Conservation (phyloP, 495 filamentous ascomycete species). For the Umbilicaria muhlenbergii region DNA sequence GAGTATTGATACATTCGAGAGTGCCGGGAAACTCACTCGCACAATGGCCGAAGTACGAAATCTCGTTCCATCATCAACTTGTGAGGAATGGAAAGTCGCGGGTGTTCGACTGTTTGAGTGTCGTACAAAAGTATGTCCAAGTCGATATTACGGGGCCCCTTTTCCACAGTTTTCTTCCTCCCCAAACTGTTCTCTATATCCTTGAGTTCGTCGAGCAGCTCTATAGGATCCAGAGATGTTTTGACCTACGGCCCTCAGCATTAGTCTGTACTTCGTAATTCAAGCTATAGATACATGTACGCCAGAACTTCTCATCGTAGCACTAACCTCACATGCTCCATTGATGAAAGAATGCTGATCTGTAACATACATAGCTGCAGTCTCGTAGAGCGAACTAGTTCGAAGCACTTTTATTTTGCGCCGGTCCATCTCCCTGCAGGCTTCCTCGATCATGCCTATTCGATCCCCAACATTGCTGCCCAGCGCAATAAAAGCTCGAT, state of each 20-base stretch:
- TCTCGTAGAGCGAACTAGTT: slow-evolving; percentile 88
- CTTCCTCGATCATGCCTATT: slow-evolving; percentile 63
- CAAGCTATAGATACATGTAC: not conserved
- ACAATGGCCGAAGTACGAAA: slow-evolving; percentile 81
- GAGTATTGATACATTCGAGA: not conserved
- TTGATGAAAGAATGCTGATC: slow-evolving; percentile 84
- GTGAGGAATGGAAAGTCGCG: slow-evolving; percentile 73
- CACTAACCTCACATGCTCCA: slow-evolving; percentile 76
- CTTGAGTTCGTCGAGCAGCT: slow-evolving; percentile 66
- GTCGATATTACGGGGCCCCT: slow-evolving; percentile 87
- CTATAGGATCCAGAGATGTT: slow-evolving; percentile 58
- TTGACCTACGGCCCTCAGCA: slow-evolving; percentile 44
- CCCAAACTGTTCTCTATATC: slow-evolving; percentile 66
- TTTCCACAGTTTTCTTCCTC: slow-evolving; percentile 71
- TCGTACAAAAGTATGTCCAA: slow-evolving; percentile 88
- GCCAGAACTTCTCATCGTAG: not conserved
- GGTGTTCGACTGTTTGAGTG: slow-evolving; percentile 42
- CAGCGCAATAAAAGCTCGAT: slow-evolving; percentile 63
- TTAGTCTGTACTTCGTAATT: not conserved
- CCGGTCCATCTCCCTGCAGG: slow-evolving; percentile 58
- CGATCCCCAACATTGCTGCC: slow-evolving; percentile 91
- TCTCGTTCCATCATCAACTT: slow-evolving; percentile 74
- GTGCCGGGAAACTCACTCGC: slow-evolving; percentile 44
- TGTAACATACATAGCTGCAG: slow-evolving; percentile 86
- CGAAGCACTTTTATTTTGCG: slow-evolving; percentile 55